Evolutionary conservation across 441 rosid species (phyloP).

Genomic region (Pelargonium australe): DNA sequence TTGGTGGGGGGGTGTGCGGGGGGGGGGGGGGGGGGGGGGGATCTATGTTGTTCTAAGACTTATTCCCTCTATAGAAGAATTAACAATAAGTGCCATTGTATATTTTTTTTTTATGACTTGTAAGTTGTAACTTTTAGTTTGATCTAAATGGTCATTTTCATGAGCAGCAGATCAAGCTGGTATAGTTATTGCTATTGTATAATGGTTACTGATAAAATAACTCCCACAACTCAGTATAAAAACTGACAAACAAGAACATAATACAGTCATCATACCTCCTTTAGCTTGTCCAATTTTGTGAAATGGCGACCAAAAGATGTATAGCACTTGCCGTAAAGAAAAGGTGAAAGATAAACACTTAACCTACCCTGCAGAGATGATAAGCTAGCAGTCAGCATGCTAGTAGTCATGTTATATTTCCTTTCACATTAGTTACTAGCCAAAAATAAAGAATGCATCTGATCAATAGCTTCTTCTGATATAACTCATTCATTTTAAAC

Average conservation of each 20-base stretch:
- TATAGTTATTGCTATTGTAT: neutral
- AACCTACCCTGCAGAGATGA: conserved; percentile 57
- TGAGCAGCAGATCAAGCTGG: neutral
- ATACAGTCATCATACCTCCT: conserved; percentile 38
- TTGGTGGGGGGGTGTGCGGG: no score
- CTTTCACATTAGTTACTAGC: neutral
- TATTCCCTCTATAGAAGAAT: neutral
- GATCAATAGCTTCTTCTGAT: neutral
- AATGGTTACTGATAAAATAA: neutral
- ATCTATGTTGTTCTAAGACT: no score
- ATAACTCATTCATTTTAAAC: neutral
- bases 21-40: no score
- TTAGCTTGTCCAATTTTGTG: conserved; percentile 74
- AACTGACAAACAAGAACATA: neutral
- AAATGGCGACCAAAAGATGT: conserved; percentile 97
- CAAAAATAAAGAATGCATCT: neutral
- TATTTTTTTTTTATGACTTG: neutral
- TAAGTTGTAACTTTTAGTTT: neutral
- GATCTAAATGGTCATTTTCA: conserved; percentile 1
- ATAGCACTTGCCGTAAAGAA: conserved; percentile 71
- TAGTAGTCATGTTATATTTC: neutral
- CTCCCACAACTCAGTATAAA: neutral
- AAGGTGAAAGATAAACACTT: conserved; percentile 75
- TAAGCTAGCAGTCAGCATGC: conserved; percentile 8
- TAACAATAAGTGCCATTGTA: neutral